Evolutionary conservation across 2,329 filamentous ascomycete species (phyloP), one percentile per base, ranked within the genome.

Genomic region (Calonectria naviculata): DNA sequence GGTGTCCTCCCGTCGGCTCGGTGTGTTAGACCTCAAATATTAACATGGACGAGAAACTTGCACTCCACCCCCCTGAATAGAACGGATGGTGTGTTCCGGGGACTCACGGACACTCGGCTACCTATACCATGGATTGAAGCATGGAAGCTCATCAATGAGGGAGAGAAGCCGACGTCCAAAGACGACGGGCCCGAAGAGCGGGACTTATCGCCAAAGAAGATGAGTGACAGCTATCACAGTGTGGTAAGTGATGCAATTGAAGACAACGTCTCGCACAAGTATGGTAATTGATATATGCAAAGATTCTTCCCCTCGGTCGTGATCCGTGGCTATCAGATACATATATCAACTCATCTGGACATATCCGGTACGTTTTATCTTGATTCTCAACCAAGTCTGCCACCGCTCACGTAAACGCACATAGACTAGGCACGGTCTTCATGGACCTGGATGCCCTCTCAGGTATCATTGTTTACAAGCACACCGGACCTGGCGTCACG

Each of bases 381-480:
- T 13, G 10, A 31, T 4, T 17, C 12, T 19, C 1, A 21, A 31
- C 15, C n/a, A n/a, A n/a, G 26, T 26, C 10, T 52, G n/a, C 44
- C 15, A 0, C 4, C 61, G 10, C 52, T 29, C 31, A 67, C 28
- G n/a, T 9, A 38, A 8, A 21, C 21, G 4, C 5, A n/a, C 6
- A 26, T 10, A 80, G 79, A 65, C 86, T 95, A 9, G 93, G 93
- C 0, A 91, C 93, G 0, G 84, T 95, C 19, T 90, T 95, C 72
- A 95, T 95, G 93, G 93, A 95, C 73, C 87, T 95, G 2, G 93
- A 95, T 82, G 93, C 93, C 0, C 83, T 95, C 9, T 93, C 93
- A 1, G 93, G 94, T 12, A 90, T 95, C 56, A 89, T 95, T 67
- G 93, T 93, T 21, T 92, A 95, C 82, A 93, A 93, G 73, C 84